Evolutionary conservation across 768 basidiomycete genomes (phyloP).

Genomic region (Pulveroboletus frians): DNA sequence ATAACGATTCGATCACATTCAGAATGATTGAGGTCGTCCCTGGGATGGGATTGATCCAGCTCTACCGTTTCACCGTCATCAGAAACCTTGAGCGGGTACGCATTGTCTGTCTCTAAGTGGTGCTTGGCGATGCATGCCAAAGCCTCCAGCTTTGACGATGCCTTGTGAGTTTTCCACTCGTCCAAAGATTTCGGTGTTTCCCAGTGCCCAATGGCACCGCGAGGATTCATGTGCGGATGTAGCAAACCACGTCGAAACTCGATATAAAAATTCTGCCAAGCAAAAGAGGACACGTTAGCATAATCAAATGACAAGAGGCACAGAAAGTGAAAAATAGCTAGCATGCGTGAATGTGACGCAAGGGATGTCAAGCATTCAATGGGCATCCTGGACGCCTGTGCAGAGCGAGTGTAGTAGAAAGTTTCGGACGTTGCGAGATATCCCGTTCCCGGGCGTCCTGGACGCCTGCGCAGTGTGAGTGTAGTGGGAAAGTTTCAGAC

Average conservation of each 20-base stretch:
- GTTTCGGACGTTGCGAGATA: no score
- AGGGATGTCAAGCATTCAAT: no score
- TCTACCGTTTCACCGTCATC: not conserved
- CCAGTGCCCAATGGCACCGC: not conserved
- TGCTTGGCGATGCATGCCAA: not conserved
- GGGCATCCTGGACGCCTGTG: no score
- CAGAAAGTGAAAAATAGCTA: no score
- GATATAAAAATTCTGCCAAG: slow-evolving; percentile 5
- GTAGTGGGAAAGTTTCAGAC: no score
- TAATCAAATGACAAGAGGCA: no score
- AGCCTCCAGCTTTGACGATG: not conserved
- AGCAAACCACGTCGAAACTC: not conserved
- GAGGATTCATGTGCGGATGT: slow-evolving; percentile 2
- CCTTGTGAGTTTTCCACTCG: not conserved
- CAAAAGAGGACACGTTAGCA: no score
- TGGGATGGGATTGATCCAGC: accelerated
- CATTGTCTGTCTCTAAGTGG: not conserved
- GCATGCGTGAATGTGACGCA: no score
- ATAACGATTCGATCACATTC: not conserved
- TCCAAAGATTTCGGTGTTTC: not conserved
- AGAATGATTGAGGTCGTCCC: not conserved
- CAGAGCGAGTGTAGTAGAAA: no score
- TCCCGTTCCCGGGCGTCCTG: no score
- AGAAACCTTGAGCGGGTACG: not conserved
- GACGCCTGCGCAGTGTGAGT: no score